phyloP scores from a whole-genome alignment of 257 asterid species.

The Salvia rosmarinus region DNA sequence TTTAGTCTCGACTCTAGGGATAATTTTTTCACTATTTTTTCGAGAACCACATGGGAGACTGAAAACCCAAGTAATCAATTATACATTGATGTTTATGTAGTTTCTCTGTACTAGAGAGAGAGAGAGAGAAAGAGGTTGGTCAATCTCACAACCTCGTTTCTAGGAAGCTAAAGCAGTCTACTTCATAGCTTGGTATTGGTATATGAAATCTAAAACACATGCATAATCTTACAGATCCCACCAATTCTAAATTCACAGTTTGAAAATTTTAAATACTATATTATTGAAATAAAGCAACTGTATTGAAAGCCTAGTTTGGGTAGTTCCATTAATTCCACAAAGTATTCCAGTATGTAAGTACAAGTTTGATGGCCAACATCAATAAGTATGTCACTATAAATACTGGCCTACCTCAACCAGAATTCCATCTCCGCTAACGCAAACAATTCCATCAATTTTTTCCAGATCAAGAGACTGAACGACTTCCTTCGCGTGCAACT shows the following conservation, averaged over 20 bases:
- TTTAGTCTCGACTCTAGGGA: no score
- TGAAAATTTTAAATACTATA: neutral
- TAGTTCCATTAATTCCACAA: conserved; percentile 21
- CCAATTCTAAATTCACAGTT: neutral
- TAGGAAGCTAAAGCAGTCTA: conserved; percentile 17
- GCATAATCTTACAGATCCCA: conserved; percentile 18
- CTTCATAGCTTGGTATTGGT: neutral
- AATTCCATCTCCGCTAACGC: conserved; percentile 95
- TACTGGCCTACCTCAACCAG: conserved; percentile 80
- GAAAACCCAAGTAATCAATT: neutral
- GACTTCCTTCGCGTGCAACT: conserved; percentile 83
- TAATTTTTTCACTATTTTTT: no score
- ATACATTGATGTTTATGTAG: neutral
- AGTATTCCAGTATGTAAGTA: neutral
- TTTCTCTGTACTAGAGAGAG: neutral
- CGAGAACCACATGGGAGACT: conserved; percentile 10
- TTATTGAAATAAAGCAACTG: conserved; percentile 5
- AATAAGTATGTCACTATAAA: conserved; percentile 3
- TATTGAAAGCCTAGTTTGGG: neutral
- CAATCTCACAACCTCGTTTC: neutral
- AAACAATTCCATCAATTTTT: conserved; percentile 80
- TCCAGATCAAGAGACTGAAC: conserved; percentile 65
- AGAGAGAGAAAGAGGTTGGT: neutral
- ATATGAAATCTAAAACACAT: neutral
- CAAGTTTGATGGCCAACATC: neutral